Conservation (phyloP, 192 early-diverging fungal genomes). For the Coemansia sp. region DNA sequence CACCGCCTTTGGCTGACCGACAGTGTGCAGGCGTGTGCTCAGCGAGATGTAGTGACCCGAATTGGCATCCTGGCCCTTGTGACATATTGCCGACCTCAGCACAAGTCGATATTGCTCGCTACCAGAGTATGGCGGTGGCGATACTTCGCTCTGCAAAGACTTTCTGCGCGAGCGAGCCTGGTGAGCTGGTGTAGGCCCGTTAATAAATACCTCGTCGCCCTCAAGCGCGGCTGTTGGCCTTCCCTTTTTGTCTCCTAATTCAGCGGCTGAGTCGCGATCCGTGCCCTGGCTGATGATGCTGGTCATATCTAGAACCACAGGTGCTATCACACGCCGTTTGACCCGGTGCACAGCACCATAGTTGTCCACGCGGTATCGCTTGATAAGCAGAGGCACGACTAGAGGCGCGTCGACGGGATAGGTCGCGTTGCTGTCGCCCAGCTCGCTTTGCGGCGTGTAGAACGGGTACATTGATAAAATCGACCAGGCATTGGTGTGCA, state of each 20-base stretch:
- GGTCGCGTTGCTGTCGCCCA: constrained; percentile 58
- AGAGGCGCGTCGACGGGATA: constrained; percentile 63
- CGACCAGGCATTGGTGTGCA: constrained; percentile 72
- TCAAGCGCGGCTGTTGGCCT: constrained; percentile 16
- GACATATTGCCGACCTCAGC: constrained; percentile 63
- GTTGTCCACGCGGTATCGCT: constrained; percentile 64
- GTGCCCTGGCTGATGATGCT: constrained; percentile 25
- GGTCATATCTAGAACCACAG: constrained; percentile 44
- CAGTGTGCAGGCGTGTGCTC: constrained; percentile 31
- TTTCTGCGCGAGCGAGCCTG: not conserved
- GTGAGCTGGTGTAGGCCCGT: constrained; percentile 7
- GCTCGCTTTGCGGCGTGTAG: constrained; percentile 71
- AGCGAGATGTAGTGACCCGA: constrained; percentile 63
- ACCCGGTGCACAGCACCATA: constrained; percentile 48
- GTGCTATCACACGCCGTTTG: constrained; percentile 59
- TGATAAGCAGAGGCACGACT: constrained; percentile 71
- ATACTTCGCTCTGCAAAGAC: not conserved
- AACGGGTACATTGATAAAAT: constrained; percentile 71
- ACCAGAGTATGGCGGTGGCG: constrained; percentile 38
- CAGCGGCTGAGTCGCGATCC: constrained; percentile 7
- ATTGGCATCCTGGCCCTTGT: constrained; percentile 54
- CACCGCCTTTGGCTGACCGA: not conserved
- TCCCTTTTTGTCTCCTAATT: not conserved
- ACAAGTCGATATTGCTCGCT: constrained; percentile 57
- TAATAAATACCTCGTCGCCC: constrained; percentile 2